Conservation (phyloP, 2,329 filamentous ascomycete genomes). For the Trichoderma atroviride region DNA sequence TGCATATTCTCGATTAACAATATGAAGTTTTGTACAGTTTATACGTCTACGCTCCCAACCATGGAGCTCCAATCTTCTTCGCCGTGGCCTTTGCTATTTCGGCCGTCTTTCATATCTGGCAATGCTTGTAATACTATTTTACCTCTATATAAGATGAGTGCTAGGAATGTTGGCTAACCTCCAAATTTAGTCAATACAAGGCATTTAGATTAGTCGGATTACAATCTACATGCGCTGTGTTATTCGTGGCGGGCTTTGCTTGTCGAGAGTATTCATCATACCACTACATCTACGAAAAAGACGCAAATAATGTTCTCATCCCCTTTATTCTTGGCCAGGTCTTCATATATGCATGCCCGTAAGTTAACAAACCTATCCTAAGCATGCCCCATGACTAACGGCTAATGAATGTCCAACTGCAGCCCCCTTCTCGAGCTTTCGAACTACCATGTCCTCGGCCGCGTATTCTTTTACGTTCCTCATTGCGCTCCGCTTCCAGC, state of each 20-base stretch:
- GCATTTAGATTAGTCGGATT: conserved; percentile 2
- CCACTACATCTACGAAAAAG: not conserved
- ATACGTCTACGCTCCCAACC: not conserved
- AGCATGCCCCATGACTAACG: not conserved
- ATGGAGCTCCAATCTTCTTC: not conserved
- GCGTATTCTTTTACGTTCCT: conserved; percentile 2
- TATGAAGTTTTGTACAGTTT: not conserved
- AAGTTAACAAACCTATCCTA: not conserved
- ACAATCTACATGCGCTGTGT: not conserved
- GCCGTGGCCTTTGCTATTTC: not conserved
- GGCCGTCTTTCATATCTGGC: conserved; percentile 3
- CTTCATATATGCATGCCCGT: conserved; percentile 10
- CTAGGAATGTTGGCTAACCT: not conserved
- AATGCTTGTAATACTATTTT: not conserved
- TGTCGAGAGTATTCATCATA: conserved; percentile 1
- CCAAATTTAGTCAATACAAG: not conserved
- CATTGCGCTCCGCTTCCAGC: conserved; percentile 10
- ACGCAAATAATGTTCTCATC: not conserved
- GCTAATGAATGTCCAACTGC: not conserved
- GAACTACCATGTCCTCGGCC: conserved; percentile 12
- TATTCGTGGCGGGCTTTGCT: not conserved
- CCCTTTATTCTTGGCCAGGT: conserved; percentile 3
- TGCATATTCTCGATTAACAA: not conserved
- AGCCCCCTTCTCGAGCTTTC: conserved; percentile 10
- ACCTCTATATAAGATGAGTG: no score